Percentiles rank a stretch among this genome's conserved stretches.
Evolutionary conservation across 306 rosid species (phyloP).

Genomic region (Luffa aegyptiaca): DNA sequence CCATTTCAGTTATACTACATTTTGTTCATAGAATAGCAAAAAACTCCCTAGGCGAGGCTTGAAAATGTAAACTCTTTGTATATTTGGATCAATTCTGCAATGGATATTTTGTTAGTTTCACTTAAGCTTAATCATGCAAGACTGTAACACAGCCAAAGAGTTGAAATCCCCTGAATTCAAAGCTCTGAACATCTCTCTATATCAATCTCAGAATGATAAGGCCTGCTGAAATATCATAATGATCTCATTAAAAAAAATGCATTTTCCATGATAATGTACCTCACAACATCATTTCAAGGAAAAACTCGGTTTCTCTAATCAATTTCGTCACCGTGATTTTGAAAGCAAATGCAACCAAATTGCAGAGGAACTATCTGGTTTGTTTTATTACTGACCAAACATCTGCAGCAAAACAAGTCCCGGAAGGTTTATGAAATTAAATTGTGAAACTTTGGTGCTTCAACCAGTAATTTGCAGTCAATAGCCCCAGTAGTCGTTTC

Average conservation of each 20-base stretch:
- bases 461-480: conserved; percentile 13
- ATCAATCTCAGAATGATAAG: neutral
- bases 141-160: neutral
- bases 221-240: neutral
- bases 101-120: neutral
- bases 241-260: neutral
- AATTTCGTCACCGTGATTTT: conserved; percentile 10
- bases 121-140: neutral
- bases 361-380: conserved; percentile 32
- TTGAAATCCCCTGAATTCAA: neutral
- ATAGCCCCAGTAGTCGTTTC: conserved; percentile 91
- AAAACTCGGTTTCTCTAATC: neutral
- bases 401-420: conserved; percentile 24
- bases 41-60: neutral
- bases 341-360: conserved; percentile 22
- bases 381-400: conserved; percentile 42
- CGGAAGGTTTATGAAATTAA: conserved; percentile 22
- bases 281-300: neutral
- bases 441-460: neutral
- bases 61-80: neutral
- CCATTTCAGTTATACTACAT: neutral
- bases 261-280: neutral
- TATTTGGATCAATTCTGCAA: neutral
- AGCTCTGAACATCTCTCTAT: neutral
- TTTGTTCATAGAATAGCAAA: neutral